phyloP scores from a whole-genome alignment of 768 basidiomycete species.

The Daedaleopsis nitida region DNA sequence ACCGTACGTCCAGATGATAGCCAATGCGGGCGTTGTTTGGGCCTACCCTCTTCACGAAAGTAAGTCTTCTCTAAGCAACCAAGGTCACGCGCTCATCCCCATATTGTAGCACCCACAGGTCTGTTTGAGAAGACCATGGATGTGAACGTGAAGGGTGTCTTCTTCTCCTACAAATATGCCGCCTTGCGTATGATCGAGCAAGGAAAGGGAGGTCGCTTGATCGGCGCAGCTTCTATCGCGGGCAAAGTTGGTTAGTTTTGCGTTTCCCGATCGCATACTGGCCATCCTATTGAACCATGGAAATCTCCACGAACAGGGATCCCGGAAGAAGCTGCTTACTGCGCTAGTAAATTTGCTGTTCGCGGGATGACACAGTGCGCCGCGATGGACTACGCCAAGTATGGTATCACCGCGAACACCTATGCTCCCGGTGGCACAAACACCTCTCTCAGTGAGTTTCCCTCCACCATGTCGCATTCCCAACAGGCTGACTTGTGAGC shows the following conservation, averaged over 20 bases:
- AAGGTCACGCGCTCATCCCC: too few species aligned
- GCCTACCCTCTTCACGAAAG: conserved; percentile 19
- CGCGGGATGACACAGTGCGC: conserved; percentile 32
- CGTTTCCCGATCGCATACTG: too few species aligned
- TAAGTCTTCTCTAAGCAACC: background rate
- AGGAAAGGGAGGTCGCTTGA: conserved; percentile 41
- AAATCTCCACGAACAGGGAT: background rate
- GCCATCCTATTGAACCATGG: background rate
- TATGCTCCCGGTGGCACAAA: conserved; percentile 32
- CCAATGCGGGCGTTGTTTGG: conserved; percentile 30
- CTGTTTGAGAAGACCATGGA: conserved; percentile 36
- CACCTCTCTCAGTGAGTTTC: conserved; percentile 21
- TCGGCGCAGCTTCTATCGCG: conserved; percentile 35
- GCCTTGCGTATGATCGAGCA: conserved; percentile 43
- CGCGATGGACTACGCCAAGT: conserved; percentile 28
- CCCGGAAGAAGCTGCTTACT: conserved; percentile 22
- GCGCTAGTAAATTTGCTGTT: conserved; percentile 33
- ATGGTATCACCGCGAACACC: conserved; percentile 32
- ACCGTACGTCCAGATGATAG: conserved; percentile 35
- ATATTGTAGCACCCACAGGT: conserved; percentile 27
- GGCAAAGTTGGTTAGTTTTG: conserved; percentile 25
- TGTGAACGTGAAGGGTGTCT: conserved; percentile 44
- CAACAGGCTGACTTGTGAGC: conserved; percentile 6
- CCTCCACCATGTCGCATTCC: conserved; percentile 3
- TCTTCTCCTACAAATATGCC: conserved; percentile 45